Evolutionary conservation across 192 early-diverging fungal genomes (phyloP).

Genomic region (Mortierella alpina): DNA sequence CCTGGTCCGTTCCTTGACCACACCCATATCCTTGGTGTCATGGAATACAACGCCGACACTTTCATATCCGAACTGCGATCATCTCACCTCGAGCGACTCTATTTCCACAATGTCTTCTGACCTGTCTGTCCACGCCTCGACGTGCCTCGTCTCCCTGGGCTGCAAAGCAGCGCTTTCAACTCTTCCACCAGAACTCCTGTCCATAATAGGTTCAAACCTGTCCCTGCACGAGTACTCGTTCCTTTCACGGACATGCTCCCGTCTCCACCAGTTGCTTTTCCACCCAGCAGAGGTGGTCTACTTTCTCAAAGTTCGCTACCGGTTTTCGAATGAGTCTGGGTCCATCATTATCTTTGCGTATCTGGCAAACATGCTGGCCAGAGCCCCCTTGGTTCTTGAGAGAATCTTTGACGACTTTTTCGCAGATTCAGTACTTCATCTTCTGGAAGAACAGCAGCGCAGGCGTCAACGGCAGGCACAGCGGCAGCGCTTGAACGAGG

Average conservation of each 20-base stretch:
- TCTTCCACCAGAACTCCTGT: constrained; percentile 51
- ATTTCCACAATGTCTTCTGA: background rate
- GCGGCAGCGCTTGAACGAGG: constrained; percentile 8
- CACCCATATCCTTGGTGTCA: no score
- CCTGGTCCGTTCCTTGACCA: no score
- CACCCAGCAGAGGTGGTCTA: constrained; percentile 47
- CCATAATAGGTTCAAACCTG: constrained; percentile 33
- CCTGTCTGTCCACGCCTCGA: background rate
- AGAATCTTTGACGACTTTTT: constrained; percentile 61
- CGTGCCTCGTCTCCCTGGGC: constrained; percentile 17
- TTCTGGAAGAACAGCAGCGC: constrained; percentile 18
- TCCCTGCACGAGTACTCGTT: constrained; percentile 48
- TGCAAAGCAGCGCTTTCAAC: constrained; percentile 28
- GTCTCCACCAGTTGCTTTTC: constrained; percentile 41
- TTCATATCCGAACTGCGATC: no score
- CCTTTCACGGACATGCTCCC: constrained; percentile 42
- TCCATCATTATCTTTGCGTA: constrained; percentile 58
- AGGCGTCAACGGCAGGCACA: constrained; percentile 6
- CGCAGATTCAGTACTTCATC: constrained; percentile 27
- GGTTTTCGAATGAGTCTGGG: constrained; percentile 52
- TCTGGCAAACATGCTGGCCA: constrained; percentile 53
- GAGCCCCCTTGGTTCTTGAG: constrained; percentile 50
- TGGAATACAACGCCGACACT: no score
- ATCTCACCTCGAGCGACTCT: background rate
- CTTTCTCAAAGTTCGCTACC: constrained; percentile 53